These are phyloP conservation scores for Hypoxylon sp. DNA, from an alignment of 2,329 filamentous ascomycete genomes.

Conservation along the genomic window DNA sequence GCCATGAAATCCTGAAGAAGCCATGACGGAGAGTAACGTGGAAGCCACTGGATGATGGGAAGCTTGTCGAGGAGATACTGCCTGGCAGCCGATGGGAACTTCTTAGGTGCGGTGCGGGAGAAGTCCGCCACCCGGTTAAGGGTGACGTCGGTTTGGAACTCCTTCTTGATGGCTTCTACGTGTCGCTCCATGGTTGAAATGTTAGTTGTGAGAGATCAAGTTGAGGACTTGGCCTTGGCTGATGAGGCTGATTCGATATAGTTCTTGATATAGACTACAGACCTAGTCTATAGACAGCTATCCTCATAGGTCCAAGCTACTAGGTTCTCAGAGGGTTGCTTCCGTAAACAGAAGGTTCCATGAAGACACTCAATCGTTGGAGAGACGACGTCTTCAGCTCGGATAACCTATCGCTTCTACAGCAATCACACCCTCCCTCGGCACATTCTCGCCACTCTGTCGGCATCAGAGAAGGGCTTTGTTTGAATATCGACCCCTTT, in stretches of 20 bases:
- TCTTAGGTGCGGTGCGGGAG: constrained; percentile 47
- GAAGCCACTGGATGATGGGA: constrained; percentile 73
- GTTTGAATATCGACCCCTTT: constrained; percentile 12
- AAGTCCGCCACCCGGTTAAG: constrained; percentile 53
- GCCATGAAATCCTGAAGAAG: constrained; percentile 71
- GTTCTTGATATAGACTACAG: constrained; percentile 35
- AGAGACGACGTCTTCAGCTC: constrained; percentile 30
- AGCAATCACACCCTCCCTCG: constrained; percentile 46
- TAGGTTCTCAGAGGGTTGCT: constrained; percentile 19
- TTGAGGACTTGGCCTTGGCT: constrained; percentile 2
- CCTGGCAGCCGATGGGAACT: constrained; percentile 64
- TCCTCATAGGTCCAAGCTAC: constrained; percentile 2
- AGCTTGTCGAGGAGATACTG: constrained; percentile 71
- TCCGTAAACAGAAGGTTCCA: constrained; percentile 44
- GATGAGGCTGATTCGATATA: constrained; percentile 26
- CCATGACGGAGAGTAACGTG: constrained; percentile 71
- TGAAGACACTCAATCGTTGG: constrained; percentile 25
- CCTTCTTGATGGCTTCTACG: constrained; percentile 46
- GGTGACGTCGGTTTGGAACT: constrained; percentile 55
- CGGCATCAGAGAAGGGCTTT: constrained; percentile 38
- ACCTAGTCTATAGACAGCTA: constrained; percentile 21
- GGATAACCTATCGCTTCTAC: constrained; percentile 23
- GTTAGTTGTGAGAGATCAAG: constrained; percentile 1
- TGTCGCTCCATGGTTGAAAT: constrained; percentile 42
- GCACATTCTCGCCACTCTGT: constrained; percentile 49